Percentiles rank a stretch among this genome's conserved stretches.
Conservation (phyloP, 768 basidiomycete species). For the Termitomyces sp. region DNA sequence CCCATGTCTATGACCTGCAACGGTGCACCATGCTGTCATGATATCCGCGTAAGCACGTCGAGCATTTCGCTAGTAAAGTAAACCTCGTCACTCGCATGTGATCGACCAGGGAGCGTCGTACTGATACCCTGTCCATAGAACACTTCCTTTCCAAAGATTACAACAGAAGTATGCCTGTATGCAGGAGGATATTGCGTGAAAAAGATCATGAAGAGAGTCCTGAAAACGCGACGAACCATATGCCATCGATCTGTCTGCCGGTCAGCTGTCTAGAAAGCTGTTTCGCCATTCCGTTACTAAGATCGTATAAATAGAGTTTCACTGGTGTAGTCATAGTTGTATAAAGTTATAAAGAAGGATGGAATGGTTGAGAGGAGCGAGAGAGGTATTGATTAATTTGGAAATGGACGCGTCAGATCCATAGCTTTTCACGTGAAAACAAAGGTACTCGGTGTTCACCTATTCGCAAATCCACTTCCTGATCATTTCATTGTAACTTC, state of each 20-base stretch:
- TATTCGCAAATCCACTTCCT: too few relatives aligned
- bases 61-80: background rate
- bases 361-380: background rate
- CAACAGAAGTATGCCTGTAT: conserved; percentile 86
- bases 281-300: conserved; percentile 81
- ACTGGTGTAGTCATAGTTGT: conserved; percentile 39
- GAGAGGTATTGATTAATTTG: background rate
- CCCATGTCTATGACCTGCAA: conserved; percentile 70
- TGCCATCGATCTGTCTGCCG: conserved; percentile 87
- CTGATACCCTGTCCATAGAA: conserved; percentile 89
- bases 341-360: background rate
- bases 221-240: conserved; percentile 54
- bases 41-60: background rate
- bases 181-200: conserved; percentile 2
- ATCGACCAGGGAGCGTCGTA: conserved; percentile 66
- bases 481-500: background rate
- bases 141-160: conserved; percentile 79
- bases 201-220: background rate
- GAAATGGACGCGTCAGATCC: conserved; percentile 1
- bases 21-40: conserved; percentile 65
- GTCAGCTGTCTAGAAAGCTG: conserved; percentile 76
- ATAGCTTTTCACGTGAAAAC: background rate
- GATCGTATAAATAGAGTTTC: conserved; percentile 86
- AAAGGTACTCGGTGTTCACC: too few relatives aligned
- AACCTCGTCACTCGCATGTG: conserved; percentile 57